Base-by-base conservation (phyloP, 2,329 filamentous ascomycete genomes). In the Ramularia endophylla region DNA sequence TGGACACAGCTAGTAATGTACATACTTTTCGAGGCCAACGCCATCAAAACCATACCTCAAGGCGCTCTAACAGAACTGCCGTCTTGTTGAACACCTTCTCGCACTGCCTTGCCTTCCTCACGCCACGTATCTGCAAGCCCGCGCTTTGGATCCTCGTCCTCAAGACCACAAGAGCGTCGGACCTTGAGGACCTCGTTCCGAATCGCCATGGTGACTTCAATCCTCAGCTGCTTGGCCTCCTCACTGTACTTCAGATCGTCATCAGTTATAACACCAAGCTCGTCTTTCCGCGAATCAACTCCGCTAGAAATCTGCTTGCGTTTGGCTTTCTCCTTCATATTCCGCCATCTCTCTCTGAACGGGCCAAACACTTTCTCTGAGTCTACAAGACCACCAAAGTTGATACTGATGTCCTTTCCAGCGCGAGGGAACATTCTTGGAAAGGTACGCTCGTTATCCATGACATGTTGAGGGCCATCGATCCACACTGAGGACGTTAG, bases 381-480 rank as follows among this genome's bases (percentile, higher is more conserved):
- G 56, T 94, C 82, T 1, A 94, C 72, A 12, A 77, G 77, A 43
- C 90, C 80, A 16, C 92, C 92, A 62, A 95, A 89, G 2, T 80
- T 81, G 37, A 95, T 72, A 35, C 72, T 77, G 37, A 95, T 71
- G 5, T 73, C 74, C 52, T 86, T 83, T 38, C 83, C 80, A 8
- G 80, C 66, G 3, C 90, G 77, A 1, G 92, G 92, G 11, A 94
- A 55, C 57, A 87, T 92, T 9, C 87, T 79, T 1, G 90, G 92
- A 55, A 81, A 95, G 2, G 66, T 67, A 33, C 92, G 77, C 43
- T 81, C 75, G 65, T 97, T 90, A 56, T 86, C 77, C 90, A 97
- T 95, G 53, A 95, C 73, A 44, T 83, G 68, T 60, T 95, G 85
- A 12, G 85, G 85, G 19, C 92, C 92, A 57, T 95, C 87, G 36